Conservation (phyloP, 345 rosid species). For the Eucalyptus microcorys region DNA sequence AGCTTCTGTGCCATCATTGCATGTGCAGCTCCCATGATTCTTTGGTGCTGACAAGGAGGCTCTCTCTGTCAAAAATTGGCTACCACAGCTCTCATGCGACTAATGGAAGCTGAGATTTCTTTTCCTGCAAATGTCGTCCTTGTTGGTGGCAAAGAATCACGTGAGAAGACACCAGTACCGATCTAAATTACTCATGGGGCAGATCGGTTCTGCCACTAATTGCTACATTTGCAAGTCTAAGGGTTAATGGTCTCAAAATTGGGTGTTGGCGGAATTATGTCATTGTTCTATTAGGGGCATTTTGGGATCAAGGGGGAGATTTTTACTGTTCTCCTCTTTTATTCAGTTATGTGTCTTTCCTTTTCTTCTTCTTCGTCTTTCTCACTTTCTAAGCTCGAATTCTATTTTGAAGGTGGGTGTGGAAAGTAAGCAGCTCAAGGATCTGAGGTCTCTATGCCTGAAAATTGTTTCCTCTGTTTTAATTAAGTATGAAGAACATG, state of each 20-base stretch:
- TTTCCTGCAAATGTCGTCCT: neutral
- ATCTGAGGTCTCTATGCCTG: constrained; percentile 72
- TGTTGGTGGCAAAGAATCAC: neutral
- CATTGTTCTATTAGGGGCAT: neutral
- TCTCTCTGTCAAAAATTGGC: neutral
- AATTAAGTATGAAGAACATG: constrained; percentile 67
- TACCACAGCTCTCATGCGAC: neutral
- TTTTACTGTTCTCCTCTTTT: neutral
- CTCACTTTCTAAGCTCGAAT: neutral
- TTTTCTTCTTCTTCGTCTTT: neutral
- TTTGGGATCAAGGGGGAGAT: neutral
- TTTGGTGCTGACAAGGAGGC: neutral
- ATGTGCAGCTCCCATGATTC: neutral
- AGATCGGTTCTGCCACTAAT: neutral
- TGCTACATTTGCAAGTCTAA: neutral
- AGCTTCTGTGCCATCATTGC: neutral
- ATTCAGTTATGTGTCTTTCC: neutral
- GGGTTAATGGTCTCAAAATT: neutral
- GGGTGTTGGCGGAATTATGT: neutral
- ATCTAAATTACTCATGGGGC: neutral
- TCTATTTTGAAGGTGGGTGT: constrained; percentile 33
- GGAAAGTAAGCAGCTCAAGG: constrained; percentile 51
- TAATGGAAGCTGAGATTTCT: neutral
- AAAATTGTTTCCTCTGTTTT: constrained; percentile 59
- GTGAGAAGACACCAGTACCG: neutral